Base-by-base conservation (phyloP, 306 rosid species). In the Myrica gale region DNA sequence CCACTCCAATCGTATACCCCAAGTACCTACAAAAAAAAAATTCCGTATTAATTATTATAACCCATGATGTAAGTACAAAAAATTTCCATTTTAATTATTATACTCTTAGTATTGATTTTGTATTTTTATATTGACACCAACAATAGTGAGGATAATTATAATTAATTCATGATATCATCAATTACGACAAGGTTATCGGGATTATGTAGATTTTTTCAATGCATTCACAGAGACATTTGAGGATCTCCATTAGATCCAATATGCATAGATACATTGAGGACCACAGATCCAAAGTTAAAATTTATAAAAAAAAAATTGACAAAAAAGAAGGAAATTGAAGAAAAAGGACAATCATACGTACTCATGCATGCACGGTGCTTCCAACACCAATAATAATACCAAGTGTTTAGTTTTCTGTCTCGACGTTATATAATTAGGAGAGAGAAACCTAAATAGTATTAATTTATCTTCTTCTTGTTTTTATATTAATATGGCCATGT, bases 1-100 rank as follows among this genome's bases (percentile, higher is more conserved):
- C 97, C 97, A 2, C 76, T 80, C 97, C 96, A 92, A 54, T 92
- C 96, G 6, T 87, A 92, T 21, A 92, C 92, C 4, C 96, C 97
- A 72, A 90, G 87, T 39, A 90, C 80, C 94, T 88, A 43, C 82
- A 53, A 47, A 15, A 8, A 12, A 26, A 13, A 17, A 0, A 7
- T 16, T 43, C 26, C 16, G n/a, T 26, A 69, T 23, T 45, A 26
- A 43, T 48, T 7, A 45, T 7, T 70, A 13, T 47, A 19, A 43
- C 45, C 37, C 37, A 32, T 26, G 32, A 23, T 23, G 32, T 26
- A 26, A 26, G 32, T 26, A 26, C 1, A 26, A 26, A 26, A 26
- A 26, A 26, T 26, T 26, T 3, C 9, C 9, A 4, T 44, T 2
- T 44, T 44, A 2, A 44, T 44, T 44, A 44, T 44, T 44, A 0